Base-by-base conservation (phyloP, 768 basidiomycete genomes). In the Gymnopilus junonius region DNA sequence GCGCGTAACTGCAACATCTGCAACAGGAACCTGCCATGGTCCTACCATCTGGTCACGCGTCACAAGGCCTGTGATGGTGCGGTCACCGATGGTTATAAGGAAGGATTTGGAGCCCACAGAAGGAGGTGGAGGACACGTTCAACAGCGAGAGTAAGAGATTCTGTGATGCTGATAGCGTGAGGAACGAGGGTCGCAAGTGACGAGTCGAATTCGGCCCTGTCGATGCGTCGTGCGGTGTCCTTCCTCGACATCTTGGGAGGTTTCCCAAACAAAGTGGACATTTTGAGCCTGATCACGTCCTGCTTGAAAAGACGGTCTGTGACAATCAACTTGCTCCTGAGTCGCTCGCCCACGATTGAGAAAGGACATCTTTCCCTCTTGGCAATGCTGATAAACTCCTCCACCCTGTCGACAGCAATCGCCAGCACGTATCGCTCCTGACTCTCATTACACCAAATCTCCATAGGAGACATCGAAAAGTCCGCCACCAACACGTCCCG, bases 401-500 rank as follows among this genome's bases (percentile, higher is more conserved):
- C 75, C 21, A 88, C 79, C 61, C 84, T 85, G 58, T 85, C 82
- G 2, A 87, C 85, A 0, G 87, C 85, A 63, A 99, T 85, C 8
- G 97, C 97, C 31, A 99, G 84, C 29, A 99, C 97, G 73, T 99
- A 99, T 39, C 97, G 89, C 71, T 99, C 97, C 79, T 99, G 97
- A 66, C 90, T 92, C 77, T 99, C 97, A 77, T 99, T 99, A 74
- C 97, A 99, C 97, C 97, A 99, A 54, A 99, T 98, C 78, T 99
- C 97, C 97, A 99, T 98, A 0, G 97, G 97, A 4, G 94, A 95
- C 93, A 99, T 94, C 39, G 92, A 91, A 23, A 85, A 83, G 74
- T 99, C 97, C 29, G 94, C 97, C 40, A 97, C 88, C 25, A 94
- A 83, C 7, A 99, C 89, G 69, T 98, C 93, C 21, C 97, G 83